These are phyloP conservation scores for Dendrocalamus sinicus DNA, from an alignment of 176 grass and related monocot species.

Conservation along the genomic window DNA sequence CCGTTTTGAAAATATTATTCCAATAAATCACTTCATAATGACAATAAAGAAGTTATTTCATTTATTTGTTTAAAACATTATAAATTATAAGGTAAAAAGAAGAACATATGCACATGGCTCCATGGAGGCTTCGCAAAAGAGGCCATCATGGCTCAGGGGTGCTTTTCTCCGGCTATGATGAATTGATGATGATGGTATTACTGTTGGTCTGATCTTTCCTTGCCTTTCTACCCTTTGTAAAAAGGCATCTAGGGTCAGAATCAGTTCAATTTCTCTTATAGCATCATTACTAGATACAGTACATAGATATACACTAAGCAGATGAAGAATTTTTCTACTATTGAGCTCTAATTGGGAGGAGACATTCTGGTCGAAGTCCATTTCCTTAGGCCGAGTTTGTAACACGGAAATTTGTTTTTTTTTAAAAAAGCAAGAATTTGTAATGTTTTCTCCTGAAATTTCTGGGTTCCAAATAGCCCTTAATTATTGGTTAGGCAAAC, in stretches of 20 bases:
- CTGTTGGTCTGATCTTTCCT: not conserved
- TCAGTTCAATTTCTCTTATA: not conserved
- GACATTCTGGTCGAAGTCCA: not conserved
- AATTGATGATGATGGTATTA: not conserved
- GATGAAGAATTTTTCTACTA: not conserved
- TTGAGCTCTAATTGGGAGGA: not conserved
- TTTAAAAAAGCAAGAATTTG: too few species aligned
- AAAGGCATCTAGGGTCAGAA: not conserved
- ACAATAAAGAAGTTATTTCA: too few species aligned
- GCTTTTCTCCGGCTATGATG: not conserved
- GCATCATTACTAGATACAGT: not conserved
- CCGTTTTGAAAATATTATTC: fast-evolving
- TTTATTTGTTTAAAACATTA: too few species aligned
- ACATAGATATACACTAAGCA: not conserved
- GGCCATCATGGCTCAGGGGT: not conserved
- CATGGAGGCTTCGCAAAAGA: constrained; percentile 24
- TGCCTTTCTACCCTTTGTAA: not conserved
- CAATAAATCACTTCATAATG: fast-evolving
- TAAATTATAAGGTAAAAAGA: too few species aligned
- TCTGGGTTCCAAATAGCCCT: not conserved
- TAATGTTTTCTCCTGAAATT: not conserved
- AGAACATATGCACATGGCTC: not conserved
- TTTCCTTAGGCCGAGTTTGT: not conserved
- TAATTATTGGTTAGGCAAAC: not conserved
- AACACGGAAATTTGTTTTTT: not conserved